These are phyloP conservation scores for Cladosporium sp. DNA, from an alignment of 2,329 filamentous ascomycete species.

Conservation along the genomic window DNA sequence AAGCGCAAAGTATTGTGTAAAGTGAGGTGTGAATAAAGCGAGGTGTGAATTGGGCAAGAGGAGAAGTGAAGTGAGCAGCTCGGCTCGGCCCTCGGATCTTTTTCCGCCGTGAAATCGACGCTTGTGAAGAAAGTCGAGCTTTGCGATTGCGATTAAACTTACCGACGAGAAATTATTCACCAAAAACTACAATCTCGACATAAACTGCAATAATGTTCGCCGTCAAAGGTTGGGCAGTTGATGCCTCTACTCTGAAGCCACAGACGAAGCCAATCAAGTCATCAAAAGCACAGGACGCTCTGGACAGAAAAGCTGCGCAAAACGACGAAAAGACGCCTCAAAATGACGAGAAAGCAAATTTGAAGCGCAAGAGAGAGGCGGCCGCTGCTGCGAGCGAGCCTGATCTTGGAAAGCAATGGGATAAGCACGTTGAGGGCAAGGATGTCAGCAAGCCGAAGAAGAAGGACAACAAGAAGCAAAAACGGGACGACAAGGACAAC, in stretches of 20 bases:
- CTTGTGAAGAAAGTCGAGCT: constrained; percentile 11
- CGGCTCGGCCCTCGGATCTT: background rate
- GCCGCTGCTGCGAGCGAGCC: constrained; percentile 52
- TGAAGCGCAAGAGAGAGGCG: constrained; percentile 28
- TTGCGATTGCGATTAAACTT: constrained; percentile 4
- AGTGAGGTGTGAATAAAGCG: too few relatives aligned
- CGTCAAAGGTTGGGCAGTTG: constrained; percentile 86
- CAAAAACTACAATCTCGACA: background rate
- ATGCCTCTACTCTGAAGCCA: constrained; percentile 64
- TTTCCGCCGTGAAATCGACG: constrained; percentile 5
- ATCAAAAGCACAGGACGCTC: constrained; percentile 26
- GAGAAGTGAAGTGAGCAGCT: background rate
- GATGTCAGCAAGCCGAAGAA: constrained; percentile 31
- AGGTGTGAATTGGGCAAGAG: too few relatives aligned
- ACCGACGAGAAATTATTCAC: too few relatives aligned
- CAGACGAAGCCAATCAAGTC: constrained; percentile 51
- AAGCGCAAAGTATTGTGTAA: too few relatives aligned
- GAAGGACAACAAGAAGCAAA: constrained; percentile 28
- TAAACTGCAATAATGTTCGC: constrained; percentile 64
- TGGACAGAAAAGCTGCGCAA: constrained; percentile 46
- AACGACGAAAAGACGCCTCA: constrained; percentile 37
- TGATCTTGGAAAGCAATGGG: constrained; percentile 76
- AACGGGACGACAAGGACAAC: constrained; percentile 20
- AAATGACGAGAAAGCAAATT: constrained; percentile 6
- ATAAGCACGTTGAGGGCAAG: constrained; percentile 70